Percentiles rank a stretch among this genome's conserved stretches.
Conservation (phyloP, 2,329 filamentous ascomycete species). For the Curvularia sp. region DNA sequence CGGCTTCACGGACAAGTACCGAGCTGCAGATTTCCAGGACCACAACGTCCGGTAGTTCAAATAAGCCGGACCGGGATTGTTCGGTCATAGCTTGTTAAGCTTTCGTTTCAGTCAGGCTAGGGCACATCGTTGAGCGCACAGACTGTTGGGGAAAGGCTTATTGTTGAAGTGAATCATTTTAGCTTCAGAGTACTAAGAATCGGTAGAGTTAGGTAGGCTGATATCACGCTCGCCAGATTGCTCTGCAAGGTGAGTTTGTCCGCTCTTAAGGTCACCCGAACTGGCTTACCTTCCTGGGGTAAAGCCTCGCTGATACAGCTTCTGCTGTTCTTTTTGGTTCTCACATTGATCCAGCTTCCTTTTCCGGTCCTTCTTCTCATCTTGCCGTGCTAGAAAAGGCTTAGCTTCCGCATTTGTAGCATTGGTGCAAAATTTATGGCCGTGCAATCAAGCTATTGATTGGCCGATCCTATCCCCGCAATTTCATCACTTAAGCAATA, state of each 20-base stretch:
- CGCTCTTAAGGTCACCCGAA: background rate
- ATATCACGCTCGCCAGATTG: slow-evolving; percentile 52
- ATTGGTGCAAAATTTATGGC: background rate
- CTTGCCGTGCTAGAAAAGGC: background rate
- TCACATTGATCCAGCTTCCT: background rate
- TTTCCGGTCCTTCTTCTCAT: no score
- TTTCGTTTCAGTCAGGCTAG: slow-evolving; percentile 49
- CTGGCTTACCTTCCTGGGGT: no score
- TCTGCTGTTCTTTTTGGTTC: background rate
- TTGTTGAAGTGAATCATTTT: slow-evolving; percentile 65
- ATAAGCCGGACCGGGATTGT: slow-evolving; percentile 52
- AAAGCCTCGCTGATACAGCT: background rate
- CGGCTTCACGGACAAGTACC: slow-evolving; percentile 26
- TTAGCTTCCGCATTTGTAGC: background rate
- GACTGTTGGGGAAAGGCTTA: slow-evolving; percentile 63
- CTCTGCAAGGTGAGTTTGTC: slow-evolving; percentile 13
- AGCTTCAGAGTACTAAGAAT: slow-evolving; percentile 59
- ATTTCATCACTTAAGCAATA: slow-evolving; percentile 5
- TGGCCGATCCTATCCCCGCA: background rate
- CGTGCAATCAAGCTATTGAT: background rate
- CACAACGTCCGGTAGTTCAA: slow-evolving; percentile 62
- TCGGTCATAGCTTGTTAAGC: slow-evolving; percentile 50
- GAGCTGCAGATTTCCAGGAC: slow-evolving; percentile 28
- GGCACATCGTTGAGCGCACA: slow-evolving; percentile 60
- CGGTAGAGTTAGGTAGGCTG: background rate